These are phyloP conservation scores for Cryptosporidium sp. DNA, from an alignment of 169 alveolate species.

Conservation along the genomic window DNA sequence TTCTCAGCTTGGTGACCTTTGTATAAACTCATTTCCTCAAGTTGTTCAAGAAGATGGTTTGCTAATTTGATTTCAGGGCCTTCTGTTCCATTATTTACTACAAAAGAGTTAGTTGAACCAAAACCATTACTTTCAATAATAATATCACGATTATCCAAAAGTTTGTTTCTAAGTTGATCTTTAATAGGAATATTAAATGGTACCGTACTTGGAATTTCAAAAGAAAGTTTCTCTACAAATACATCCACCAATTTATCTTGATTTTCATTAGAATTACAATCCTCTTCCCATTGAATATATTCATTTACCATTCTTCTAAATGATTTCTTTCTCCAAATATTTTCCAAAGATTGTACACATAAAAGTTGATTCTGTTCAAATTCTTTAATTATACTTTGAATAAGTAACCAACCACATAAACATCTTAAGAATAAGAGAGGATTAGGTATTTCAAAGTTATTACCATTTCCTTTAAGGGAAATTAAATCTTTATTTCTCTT, in stretches of 20 bases:
- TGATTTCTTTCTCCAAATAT: slow-evolving; percentile 84
- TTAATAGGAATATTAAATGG: slow-evolving; percentile 75
- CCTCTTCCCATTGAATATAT: slow-evolving; percentile 82
- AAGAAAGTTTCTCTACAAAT: slow-evolving; percentile 80
- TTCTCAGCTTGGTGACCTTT: background rate
- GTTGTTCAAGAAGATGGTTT: slow-evolving; percentile 3
- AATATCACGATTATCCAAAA: slow-evolving; percentile 70
- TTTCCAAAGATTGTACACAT: slow-evolving; percentile 84
- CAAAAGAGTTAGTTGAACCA: background rate
- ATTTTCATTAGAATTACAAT: slow-evolving; percentile 10
- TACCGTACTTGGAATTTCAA: slow-evolving; percentile 73
- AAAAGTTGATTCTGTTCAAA: slow-evolving; percentile 83
- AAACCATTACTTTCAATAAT: background rate
- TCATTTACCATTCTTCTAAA: slow-evolving; percentile 82
- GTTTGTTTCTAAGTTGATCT: slow-evolving; percentile 68
- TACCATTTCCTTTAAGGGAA: background rate
- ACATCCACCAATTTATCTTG: slow-evolving; percentile 79
- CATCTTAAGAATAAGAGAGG: slow-evolving; percentile 78
- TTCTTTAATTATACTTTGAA: slow-evolving; percentile 83
- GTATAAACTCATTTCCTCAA: slow-evolving; percentile 56
- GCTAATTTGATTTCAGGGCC: background rate
- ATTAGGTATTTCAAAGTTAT: slow-evolving; percentile 56
- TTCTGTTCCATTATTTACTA: background rate
- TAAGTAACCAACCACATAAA: slow-evolving; percentile 82
- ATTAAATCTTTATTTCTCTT: background rate